Percentiles rank a stretch among this genome's conserved stretches.
Conservation (phyloP, 176 grass and related monocot genomes). For the Tillandsia fasciculata region DNA sequence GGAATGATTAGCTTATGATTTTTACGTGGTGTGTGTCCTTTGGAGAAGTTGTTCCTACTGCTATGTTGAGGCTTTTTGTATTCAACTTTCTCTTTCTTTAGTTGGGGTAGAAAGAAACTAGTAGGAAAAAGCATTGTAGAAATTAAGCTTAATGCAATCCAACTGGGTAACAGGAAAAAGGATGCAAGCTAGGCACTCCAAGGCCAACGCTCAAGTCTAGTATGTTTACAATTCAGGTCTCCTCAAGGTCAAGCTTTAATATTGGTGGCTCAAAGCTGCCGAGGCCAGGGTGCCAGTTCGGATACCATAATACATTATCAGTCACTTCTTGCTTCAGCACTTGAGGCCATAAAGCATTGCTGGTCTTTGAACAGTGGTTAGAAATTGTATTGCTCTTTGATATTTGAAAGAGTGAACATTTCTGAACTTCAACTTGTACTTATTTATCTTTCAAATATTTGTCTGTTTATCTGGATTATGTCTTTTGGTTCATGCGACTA, state of each 20-base stretch:
- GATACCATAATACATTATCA: constrained; percentile 17
- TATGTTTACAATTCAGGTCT: constrained; percentile 31
- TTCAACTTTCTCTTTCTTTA: not conserved
- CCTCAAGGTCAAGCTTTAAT: constrained; percentile 22
- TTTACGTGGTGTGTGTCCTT: not conserved
- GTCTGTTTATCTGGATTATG: not conserved
- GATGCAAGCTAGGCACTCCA: constrained; percentile 27
- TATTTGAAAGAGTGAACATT: not conserved
- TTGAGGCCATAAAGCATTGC: constrained; percentile 10
- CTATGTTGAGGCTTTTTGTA: not conserved
- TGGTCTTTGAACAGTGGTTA: not conserved
- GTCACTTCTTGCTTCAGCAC: constrained; percentile 15
- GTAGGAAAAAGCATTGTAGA: not conserved
- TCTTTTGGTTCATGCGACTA: not conserved
- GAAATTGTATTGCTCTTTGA: not conserved
- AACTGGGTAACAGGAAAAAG: constrained; percentile 38
- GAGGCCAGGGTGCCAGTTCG: constrained; percentile 18
- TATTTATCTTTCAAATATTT: not conserved
- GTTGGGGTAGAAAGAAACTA: constrained; percentile 2
- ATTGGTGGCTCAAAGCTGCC: constrained; percentile 29
- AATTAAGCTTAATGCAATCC: constrained; percentile 7
- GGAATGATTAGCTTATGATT: not conserved
- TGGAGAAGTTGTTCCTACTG: not conserved
- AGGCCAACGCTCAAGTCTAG: constrained; percentile 22
- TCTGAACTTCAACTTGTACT: not conserved